Base-by-base conservation (phyloP, 768 basidiomycete species). In the Leucosporidium creatinivorum region DNA sequence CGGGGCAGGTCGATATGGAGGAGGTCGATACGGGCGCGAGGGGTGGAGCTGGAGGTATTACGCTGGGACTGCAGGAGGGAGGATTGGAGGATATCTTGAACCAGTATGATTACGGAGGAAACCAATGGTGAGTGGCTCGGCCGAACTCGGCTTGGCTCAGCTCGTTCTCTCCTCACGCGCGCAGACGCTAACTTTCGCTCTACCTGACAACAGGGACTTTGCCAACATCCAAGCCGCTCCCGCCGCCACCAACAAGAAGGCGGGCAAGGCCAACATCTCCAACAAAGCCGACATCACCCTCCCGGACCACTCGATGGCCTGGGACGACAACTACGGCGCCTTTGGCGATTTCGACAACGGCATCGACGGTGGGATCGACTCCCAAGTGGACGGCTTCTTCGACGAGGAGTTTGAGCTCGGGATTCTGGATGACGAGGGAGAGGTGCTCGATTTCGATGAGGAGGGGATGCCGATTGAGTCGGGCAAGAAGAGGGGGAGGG, bases 1-100 rank as follows among this genome's bases (percentile, higher is more conserved):
- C 93, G 23, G 94, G 92, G 68, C 79, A 92, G 30, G 96, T 97
- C 48, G 96, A 99, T 79, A 85, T 98, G 84, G 93, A 94, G 70
- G 93, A 96, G 69, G 39, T 44, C 8, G 39, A 44, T 17, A 44
- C 39, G 39, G 39, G 39, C 39, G 39, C 39, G 39, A 44, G 39
- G 39, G 39, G 39, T 8, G 87, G 75, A 94, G 97, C 78, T 94
- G 92, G 1, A 82, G 93, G 44, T 86, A 48, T 60, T 26, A 60
- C n/a, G 15, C 58, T 60, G 3, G 19, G 58, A 8, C 4, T 26
- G 28, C 44, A 49, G 58, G 26, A 47, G 25, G 58, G 58, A 7
- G 58, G 58, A 25, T 26, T 60, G 17, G 58, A 60, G 26, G 58
- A 60, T 44, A 47, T 47, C 18, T 33, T 60, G 25, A 44, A 44